Evolutionary conservation across 225 moss, liverwort and hornwort species (phyloP).

Genomic region (Physcomitrium patens): DNA sequence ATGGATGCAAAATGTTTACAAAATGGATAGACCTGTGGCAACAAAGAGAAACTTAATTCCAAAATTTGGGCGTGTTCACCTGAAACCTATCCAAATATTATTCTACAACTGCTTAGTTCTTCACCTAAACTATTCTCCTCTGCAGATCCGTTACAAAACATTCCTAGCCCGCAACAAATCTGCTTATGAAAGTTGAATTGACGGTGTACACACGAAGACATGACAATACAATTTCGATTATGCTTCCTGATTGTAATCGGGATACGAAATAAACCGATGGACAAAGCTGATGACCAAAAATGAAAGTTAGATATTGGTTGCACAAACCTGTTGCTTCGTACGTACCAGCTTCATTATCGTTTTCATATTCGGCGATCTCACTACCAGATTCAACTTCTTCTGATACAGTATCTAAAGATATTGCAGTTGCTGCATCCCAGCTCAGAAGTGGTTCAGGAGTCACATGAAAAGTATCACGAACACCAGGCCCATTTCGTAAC

Average conservation of each 20-base stretch:
- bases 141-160: slow-evolving; percentile 11
- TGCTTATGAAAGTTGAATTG: neutral
- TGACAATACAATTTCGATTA: slow-evolving; percentile 1
- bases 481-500: neutral
- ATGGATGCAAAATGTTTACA: neutral
- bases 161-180: slow-evolving; percentile 18
- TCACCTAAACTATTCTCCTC: neutral
- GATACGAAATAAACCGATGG: neutral
- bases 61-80: too few species aligned
- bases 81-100: neutral
- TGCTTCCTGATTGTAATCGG: neutral
- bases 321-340: slow-evolving; percentile 62
- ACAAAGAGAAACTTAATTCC: too few species aligned
- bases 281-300: slow-evolving; percentile 13
- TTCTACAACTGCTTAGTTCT: neutral
- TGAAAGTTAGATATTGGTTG: neutral
- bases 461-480: slow-evolving; percentile 65
- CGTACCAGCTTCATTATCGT: slow-evolving; percentile 53
- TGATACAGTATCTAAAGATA: slow-evolving; percentile 46
- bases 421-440: slow-evolving; percentile 39
- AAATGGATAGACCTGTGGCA: too few species aligned
- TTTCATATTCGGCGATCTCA: slow-evolving; percentile 66
- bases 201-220: neutral
- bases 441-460: slow-evolving; percentile 51
- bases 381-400: slow-evolving; percentile 54